Conservation (phyloP, 2,329 filamentous ascomycete species). For the Hypoxylon sp. region DNA sequence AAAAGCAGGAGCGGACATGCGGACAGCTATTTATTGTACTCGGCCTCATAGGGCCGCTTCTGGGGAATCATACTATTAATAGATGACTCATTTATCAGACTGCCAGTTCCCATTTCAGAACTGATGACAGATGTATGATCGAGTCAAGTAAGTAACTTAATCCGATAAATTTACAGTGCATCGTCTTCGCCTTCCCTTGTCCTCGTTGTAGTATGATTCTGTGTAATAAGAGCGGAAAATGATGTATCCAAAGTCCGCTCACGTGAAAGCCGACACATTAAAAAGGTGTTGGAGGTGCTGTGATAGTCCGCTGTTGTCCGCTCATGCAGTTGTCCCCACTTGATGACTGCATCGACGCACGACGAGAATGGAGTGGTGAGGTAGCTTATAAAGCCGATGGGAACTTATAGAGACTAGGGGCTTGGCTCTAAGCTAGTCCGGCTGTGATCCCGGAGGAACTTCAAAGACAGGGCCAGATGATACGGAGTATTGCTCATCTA, state of each 20-base stretch:
- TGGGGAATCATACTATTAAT: background rate
- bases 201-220: background rate
- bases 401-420: background rate
- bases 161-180: background rate
- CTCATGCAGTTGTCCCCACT: slow-evolving; percentile 23
- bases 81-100: slow-evolving; percentile 13
- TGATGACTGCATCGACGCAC: slow-evolving; percentile 23
- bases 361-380: background rate
- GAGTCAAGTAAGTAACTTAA: background rate
- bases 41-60: background rate
- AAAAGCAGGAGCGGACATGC: slow-evolving; percentile 19
- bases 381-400: background rate
- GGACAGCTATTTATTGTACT: slow-evolving; percentile 8
- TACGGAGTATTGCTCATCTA: background rate
- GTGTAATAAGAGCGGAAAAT: background rate
- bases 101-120: background rate
- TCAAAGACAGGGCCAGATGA: background rate
- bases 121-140: background rate
- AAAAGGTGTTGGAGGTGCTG: slow-evolving; percentile 12
- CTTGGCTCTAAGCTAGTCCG: background rate
- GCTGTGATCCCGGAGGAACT: background rate
- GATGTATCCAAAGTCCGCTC: slow-evolving; percentile 33
- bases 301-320: slow-evolving; percentile 39
- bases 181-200: background rate
- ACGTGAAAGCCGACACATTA: slow-evolving; percentile 21